Base-by-base conservation (phyloP, 371 early-diverging fungal species). In the Syncephalis fuscata region DNA sequence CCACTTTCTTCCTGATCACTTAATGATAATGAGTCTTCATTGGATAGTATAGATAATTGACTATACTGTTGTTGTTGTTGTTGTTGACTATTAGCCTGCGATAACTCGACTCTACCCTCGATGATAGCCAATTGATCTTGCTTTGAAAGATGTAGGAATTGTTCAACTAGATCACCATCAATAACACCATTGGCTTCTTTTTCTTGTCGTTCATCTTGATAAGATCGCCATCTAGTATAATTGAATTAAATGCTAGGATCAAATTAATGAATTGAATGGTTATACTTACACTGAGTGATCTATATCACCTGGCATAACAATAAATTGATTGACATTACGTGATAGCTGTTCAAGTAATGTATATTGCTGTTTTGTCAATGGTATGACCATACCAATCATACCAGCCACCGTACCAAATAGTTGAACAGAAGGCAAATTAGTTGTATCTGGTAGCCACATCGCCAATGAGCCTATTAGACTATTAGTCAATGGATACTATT, bases 141-240 rank as follows among this genome's bases (percentile, higher is more conserved):
- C 4, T 66, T 65, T 0, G 71, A 57, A 52, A 88, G 60, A 25
- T 80, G 73, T 39, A 86, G 51, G 46, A 79, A 90, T 46, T 57
- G 51, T 58, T 89, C 88, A 11, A 95, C 67, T 40, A 93, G 52
- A 60, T 92, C 93, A 2, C 95, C 95, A 56, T 95, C 94, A 27
- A 94, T 58, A 51, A 83, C 78, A 3, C 73, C 70, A 39, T 63
- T 60, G 20, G 71, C 53, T 21, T 60, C 58, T 7, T 58, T 46
- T 0, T 51, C 58, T 40, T 74, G 63, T 50, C 71, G 65, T 17
- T 82, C 70, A 26, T 68, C 75, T 25, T 49, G 47, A 54, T 73
- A 86, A 2, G 56, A 57, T 19, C 89, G 67, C 80, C 82, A 91
- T 10, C 65, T 64, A 20, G 45, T 26, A 26, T 39, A 16, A 36